Base-by-base conservation (phyloP, 371 early-diverging fungal species). In the Mucor lusitanicus region DNA sequence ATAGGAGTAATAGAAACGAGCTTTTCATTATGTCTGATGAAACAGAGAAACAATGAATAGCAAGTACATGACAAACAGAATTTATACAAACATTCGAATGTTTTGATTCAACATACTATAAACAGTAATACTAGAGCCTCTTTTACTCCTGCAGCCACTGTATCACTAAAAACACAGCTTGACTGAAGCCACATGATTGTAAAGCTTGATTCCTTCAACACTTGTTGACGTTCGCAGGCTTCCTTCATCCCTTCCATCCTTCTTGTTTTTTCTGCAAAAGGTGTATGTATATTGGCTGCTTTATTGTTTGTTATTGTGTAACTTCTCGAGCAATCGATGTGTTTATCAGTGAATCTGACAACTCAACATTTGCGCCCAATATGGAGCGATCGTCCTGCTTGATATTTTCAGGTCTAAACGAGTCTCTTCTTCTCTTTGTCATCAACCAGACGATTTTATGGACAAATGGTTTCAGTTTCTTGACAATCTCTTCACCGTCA, bases 401-500 rank as follows among this genome's bases (percentile, higher is more conserved):
- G 13, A 76, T 44, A 23, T 65, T 54, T 40, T 69, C 68, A 46
- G 68, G 71, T 23, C 61, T 66, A 59, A 78, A 73, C 6, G 76
- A 77, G 53, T 71, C 76, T 40, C 74, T 68, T 68, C 75, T 71
- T 54, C 78, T 68, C 37, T 73, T 71, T 39, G 78, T 75, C 53
- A 80, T 72, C 13, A 81, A 55, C 84, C 84, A 84, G 1, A 84
- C 48, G 23, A 84, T 60, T 44, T 78, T 79, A 15, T 67, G 48
- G 6, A 84, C 71, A 72, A 77, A 79, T 1, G 79, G 78, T 12
- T 75, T 70, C 23, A 84, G 42, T 39, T 71, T 73, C 13, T 75
- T 74, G 0, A 84, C 78, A 58, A 81, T 79, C 1, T 84, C 79
- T 46, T 81, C 82, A 2, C 84, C 84, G 61, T 84, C 84, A 63